Evolutionary conservation across 2,329 filamentous ascomycete species (phyloP).

Genomic region (Alternaria sp.): DNA sequence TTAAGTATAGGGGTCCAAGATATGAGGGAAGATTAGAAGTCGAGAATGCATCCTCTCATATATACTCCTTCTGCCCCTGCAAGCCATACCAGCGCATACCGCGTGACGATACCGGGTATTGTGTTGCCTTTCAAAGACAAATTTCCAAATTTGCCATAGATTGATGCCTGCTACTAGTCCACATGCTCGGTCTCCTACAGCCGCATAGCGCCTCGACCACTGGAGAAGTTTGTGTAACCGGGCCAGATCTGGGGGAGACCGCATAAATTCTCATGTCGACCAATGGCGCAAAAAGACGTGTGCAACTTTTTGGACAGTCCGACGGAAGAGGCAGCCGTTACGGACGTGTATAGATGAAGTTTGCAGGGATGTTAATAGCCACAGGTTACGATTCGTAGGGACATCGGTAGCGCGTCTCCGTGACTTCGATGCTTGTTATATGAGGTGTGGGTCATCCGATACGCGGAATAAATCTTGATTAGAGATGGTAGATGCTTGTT

Average conservation of each 20-base stretch:
- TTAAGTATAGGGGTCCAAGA: background rate
- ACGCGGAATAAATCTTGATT: slow-evolving; percentile 10
- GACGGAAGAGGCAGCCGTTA: slow-evolving; percentile 32
- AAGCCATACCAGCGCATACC: slow-evolving; percentile 5
- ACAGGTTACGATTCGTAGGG: slow-evolving; percentile 25
- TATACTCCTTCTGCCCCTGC: slow-evolving; percentile 11
- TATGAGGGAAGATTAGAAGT: slow-evolving; percentile 2
- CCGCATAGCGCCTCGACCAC: slow-evolving; percentile 24
- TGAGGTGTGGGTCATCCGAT: slow-evolving; percentile 21
- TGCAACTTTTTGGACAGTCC: slow-evolving; percentile 21
- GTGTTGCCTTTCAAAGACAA: slow-evolving; percentile 6
- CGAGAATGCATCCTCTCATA: slow-evolving; percentile 15
- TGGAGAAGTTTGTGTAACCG: slow-evolving; percentile 25
- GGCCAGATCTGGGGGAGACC: slow-evolving; percentile 7
- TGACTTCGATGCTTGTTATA: slow-evolving; percentile 20
- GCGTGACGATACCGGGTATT: slow-evolving; percentile 25
- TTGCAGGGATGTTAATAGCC: slow-evolving; percentile 40
- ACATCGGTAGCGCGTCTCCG: slow-evolving; percentile 29
- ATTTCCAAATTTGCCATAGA: slow-evolving; percentile 6
- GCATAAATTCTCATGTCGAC: slow-evolving; percentile 11
- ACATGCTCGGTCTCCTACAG: slow-evolving; percentile 16
- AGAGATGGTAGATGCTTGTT: slow-evolving; percentile 19
- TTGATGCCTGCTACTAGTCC: slow-evolving; percentile 9
- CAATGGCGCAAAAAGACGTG: slow-evolving; percentile 1
- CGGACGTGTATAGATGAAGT: slow-evolving; percentile 33